Base-by-base conservation (phyloP, 441 rosid genomes). In the Adansonia rubrostipa region DNA sequence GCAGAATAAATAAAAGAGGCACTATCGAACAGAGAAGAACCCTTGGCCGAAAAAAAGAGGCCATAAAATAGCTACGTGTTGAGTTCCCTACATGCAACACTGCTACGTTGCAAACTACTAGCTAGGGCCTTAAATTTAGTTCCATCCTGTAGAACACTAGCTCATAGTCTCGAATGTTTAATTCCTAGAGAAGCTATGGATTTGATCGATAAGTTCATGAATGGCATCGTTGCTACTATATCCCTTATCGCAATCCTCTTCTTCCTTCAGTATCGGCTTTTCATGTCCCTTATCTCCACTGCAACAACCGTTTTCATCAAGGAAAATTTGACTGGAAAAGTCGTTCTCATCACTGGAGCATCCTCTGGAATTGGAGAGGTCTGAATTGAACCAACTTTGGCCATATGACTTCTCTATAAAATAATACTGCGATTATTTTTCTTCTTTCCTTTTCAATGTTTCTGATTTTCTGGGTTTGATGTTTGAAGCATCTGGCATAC, bases 291-390 rank as follows among this genome's bases (percentile, higher is more conserved):
- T 50, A 20, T 76, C 54, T 73, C 79, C 64, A 22, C 71, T 17
- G 63, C 24, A 20, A 80, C 74, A 64, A 60, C 48, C 50, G 51
- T 86, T 15, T 86, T 83, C 75, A 66, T 83, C 75, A 66, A 74
- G 1, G 90, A 91, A 66, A 82, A 88, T 48, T 82, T 90, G 11
- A 63, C 83, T 0, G 94, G 94, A 66, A 89, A 91, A 83, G 96
- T 88, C 2, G 71, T 89, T 11, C 90, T 91, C 73, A 84, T 90
- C 78, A 87, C 91, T 10, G 93, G 92, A 63, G 90, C 92, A 69
- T 88, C 94, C 61, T 90, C 93, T 0, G 94, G 93, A 57, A 88
- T 91, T 19, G 95, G 92, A 28, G 86, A 91, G 92, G 97, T 86
- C 45, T 58, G 64, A 11, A 6, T 17, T 57, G 5, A 70, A 44